Evolutionary conservation across 108 stramenopile genomes (phyloP), one percentile per base, ranked within the genome.

Genomic region (Nitzschia inconspicua): DNA sequence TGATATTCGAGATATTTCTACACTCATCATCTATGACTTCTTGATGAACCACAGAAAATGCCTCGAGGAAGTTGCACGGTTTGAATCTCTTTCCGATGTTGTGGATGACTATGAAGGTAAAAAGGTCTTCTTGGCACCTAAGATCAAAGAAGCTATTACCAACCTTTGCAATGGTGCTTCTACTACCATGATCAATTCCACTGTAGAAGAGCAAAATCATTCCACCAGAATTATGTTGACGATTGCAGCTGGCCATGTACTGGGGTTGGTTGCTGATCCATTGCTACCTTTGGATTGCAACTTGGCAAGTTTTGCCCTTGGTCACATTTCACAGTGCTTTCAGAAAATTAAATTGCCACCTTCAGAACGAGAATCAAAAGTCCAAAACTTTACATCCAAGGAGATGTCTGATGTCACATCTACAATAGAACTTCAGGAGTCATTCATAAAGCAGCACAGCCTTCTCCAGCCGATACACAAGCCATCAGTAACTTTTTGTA

Each of bases 1-100:
- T 14, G 70, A 77, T 40, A 57, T 77, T 59, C 70, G 76, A 57
- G 51, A 72, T 40, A 61, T 66, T 67, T 27, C 68, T 4, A 52
- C 63, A 4, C 42, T 72, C 1, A 63, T 67, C 3, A 36, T 68
- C 19, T 59, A 72, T 32, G 40, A 61, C 39, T 24, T 67, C 19
- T 42, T 77, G 10, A 64, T 68, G 28, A 29, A 59, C 26, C 76
- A 72, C 34, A 36, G 14, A 29, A 32, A 57, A 13, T 72, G 66
- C 44, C 42, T 77, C 2, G 10, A 32, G 22, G 26, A 56, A 41
- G 39, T 4, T 36, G n/a, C n/a, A n/a, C n/a, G n/a, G n/a, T n/a
- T n/a, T n/a, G n/a, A n/a, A n/a, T n/a, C n/a, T n/a, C n/a, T n/a
- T 43, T 20, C 20, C 34, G 3, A 26, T 6, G 22, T 18, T n/a